Conservation (phyloP, 2,329 filamentous ascomycete genomes). For the Aureobasidium sp. region DNA sequence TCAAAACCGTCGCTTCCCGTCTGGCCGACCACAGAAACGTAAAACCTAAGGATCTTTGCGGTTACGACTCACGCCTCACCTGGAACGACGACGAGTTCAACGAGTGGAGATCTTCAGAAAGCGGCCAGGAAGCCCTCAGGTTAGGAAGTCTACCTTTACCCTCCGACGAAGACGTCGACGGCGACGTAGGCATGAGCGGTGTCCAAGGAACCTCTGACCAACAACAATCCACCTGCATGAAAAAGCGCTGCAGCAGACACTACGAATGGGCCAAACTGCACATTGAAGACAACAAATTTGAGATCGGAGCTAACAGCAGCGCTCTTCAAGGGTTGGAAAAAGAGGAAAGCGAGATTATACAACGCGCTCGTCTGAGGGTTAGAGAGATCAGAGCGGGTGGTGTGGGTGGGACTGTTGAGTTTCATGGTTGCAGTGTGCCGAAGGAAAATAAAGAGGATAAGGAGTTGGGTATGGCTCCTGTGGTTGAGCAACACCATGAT, state of each 20-base stretch:
- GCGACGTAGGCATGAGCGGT: constrained; percentile 12
- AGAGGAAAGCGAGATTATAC: constrained; percentile 36
- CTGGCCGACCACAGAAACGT: constrained; percentile 37
- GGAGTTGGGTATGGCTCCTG: background rate
- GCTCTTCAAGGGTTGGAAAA: constrained; percentile 36
- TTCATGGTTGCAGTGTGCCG: constrained; percentile 3
- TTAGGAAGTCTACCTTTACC: background rate
- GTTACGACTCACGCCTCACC: constrained; percentile 64
- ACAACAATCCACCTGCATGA: constrained; percentile 7
- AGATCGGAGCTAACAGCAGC: constrained; percentile 38
- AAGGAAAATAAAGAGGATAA: background rate
- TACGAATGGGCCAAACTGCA: constrained; percentile 41
- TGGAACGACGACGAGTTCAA: constrained; percentile 58
- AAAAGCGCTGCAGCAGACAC: constrained; percentile 34
- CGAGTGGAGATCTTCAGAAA: constrained; percentile 46
- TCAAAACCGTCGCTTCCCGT: constrained; percentile 33
- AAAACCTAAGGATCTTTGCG: constrained; percentile 60
- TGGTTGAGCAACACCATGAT: background rate
- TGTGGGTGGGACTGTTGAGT: constrained; percentile 16
- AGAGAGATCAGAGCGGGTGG: constrained; percentile 28
- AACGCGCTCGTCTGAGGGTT: constrained; percentile 33
- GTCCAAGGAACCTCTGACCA: constrained; percentile 15
- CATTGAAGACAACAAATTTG: constrained; percentile 38
- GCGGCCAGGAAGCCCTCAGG: constrained; percentile 45
- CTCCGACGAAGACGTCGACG: constrained; percentile 9